These are phyloP conservation scores for Calendula officinalis DNA, from an alignment of 129 eudicot species.

Conservation along the genomic window DNA sequence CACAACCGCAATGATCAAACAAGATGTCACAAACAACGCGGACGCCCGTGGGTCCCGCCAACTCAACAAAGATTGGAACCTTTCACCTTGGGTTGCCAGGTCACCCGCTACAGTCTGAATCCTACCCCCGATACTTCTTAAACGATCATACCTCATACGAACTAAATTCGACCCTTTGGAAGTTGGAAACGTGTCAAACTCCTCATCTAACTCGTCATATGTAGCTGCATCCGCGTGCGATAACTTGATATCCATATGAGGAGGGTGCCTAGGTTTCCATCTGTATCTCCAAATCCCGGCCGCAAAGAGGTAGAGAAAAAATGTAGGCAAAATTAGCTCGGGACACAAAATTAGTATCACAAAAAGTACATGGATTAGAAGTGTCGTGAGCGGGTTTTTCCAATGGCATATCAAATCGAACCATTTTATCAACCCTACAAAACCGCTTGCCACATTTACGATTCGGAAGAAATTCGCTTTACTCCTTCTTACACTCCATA, in stretches of 20 bases:
- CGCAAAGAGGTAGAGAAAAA: slow-evolving; percentile 66
- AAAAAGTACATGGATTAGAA: slow-evolving; percentile 67
- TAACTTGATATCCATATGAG: slow-evolving; percentile 78
- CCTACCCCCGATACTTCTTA: slow-evolving; percentile 84
- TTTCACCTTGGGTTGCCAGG: slow-evolving; percentile 79
- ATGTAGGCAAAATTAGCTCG: slow-evolving; percentile 67
- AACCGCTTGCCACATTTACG: slow-evolving; percentile 44
- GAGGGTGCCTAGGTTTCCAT: slow-evolving; percentile 91
- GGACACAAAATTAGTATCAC: slow-evolving; percentile 61
- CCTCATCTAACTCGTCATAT: slow-evolving; percentile 79
- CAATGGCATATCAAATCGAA: slow-evolving; percentile 75
- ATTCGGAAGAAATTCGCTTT: slow-evolving; percentile 78
- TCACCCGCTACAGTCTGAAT: slow-evolving; percentile 80
- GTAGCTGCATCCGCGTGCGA: slow-evolving; percentile 66
- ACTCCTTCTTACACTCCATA: slow-evolving; percentile 80
- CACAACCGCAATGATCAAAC: slow-evolving; percentile 59
- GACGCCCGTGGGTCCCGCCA: slow-evolving; percentile 93
- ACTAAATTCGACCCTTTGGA: slow-evolving; percentile 48
- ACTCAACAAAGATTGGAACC: slow-evolving; percentile 60
- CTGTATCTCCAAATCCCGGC: slow-evolving; percentile 75
- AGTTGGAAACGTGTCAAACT: slow-evolving; percentile 82
- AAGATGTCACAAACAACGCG: slow-evolving; percentile 69
- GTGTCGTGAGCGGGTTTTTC: slow-evolving; percentile 82
- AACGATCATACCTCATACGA: slow-evolving; percentile 81
- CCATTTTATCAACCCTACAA: slow-evolving; percentile 57